Evolutionary conservation across 306 rosid genomes (phyloP), one percentile per base, ranked within the genome.

Genomic region (Datisca glomerata): DNA sequence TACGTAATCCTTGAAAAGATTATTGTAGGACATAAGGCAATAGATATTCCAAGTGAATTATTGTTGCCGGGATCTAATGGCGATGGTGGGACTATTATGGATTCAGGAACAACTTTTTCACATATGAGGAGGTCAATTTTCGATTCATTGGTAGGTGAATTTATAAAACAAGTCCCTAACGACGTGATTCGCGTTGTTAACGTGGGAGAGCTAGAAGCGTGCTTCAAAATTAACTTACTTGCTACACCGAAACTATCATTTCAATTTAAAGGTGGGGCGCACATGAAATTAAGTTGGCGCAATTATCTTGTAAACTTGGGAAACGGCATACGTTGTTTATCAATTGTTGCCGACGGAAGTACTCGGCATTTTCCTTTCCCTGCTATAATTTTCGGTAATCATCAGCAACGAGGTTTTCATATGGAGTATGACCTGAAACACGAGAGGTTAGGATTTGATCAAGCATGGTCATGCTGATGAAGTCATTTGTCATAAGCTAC

Each of bases 1-100:
- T 38, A 47, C 14, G 13, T 47, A 7, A 47, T 24, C 21, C 55
- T 47, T 12, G 28, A 29, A n/a, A 28, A 27, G 16, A 57, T 47
- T 21, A 21, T 57, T 3, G 12, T 57, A 2, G 48, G 55, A 1
- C 18, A 21, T 1, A 21, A 4, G 19, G 24, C 21, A 8, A 4
- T 7, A 13, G 20, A 20, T 14, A 21, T 48, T 48, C 54, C 42
- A 11, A 21, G 19, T 10, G 32, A 32, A n/a, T n/a, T n/a, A n/a
- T n/a, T n/a, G 4, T 14, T 48, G 12, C 29, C 10, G 4, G 27
- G 29, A 7, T 5, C 9, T 16, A 19, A 33, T 1, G 39, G 47
- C 9, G 10, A 8, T 4, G 56, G 45, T 18, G 35, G 37, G 10
- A 51, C 56, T 11, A 5, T 51, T 1, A 2, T 51, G 17, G 28